phyloP scores from a whole-genome alignment of 495 filamentous ascomycete species.

The Penicillium egyptiacum region DNA sequence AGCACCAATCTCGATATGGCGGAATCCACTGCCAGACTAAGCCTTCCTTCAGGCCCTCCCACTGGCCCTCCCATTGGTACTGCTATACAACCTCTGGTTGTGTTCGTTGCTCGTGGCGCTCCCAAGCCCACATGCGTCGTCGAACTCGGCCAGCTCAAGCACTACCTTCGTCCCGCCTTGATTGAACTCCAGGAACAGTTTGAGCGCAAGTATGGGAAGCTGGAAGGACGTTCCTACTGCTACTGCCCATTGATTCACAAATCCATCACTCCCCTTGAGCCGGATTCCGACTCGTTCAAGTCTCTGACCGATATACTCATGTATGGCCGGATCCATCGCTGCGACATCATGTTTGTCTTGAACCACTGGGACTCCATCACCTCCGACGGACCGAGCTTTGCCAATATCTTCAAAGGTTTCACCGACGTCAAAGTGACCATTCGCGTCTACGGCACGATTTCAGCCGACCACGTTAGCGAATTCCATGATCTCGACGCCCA shows the following conservation, averaged over 20 bases:
- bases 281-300: neutral
- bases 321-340: neutral
- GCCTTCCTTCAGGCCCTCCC: neutral
- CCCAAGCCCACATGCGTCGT: neutral
- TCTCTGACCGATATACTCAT: neutral
- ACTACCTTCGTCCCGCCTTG: neutral
- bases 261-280: neutral
- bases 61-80: neutral
- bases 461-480: neutral
- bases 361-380: neutral
- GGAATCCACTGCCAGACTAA: neutral
- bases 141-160: neutral
- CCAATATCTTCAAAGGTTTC: slow-evolving; percentile 1
- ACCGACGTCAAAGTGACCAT: neutral
- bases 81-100: neutral
- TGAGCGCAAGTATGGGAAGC: neutral
- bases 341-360: neutral
- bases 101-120: slow-evolving; percentile 1
- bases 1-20: neutral
- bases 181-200: neutral
- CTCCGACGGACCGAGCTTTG: neutral
- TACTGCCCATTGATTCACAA: slow-evolving; percentile 3
- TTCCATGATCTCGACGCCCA: slow-evolving; percentile 3
- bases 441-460: neutral
- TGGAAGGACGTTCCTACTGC: neutral